Evolutionary conservation across 2,329 filamentous ascomycete genomes (phyloP), one percentile per base, ranked within the genome.

Genomic region (Zalaria sp.): DNA sequence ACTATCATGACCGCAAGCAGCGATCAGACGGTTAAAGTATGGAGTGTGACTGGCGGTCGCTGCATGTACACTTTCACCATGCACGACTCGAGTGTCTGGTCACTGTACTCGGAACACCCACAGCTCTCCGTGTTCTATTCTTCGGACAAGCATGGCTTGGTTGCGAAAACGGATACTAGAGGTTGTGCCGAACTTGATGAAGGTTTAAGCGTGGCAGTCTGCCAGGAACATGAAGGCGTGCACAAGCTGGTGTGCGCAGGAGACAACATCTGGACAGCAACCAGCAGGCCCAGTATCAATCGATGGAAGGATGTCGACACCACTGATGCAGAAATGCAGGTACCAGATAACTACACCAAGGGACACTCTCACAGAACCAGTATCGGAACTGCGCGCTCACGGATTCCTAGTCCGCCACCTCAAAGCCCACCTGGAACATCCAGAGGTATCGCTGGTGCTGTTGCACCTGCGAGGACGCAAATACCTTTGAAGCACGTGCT

Each of bases 81-180:
- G 91, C 91, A 98, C 64, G 93, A 93, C 57, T 87, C 94, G 57
- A 95, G 88, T 57, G 85, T 98, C 25, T 98, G 91, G 91, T 93
- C 86, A 1, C 70, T 98, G 25, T 93, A 83, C 61, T 95, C 91
- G 0, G 80, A 89, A 41, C 78, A 93, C 52, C 87, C 88, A 1
- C 74, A 82, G 44, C 72, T 98, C 3, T 81, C 81, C 6, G 75
- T 94, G 27, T 96, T 98, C 61, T 96, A 96, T 65, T 96, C 89
- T 43, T 84, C 82, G 51, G 91, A 98, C 62, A 80, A 89, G 40
- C 88, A 86, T 1, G 91, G 91, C 3, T 64, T 95, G 46, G 81
- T 98, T n/a, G 89, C 87, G 42, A 98, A 96, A 69, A 96, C 89
- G 1, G 91, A 98, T 58, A 81, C 89, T 26, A 75, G 88, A 49